Conservation (phyloP, 192 early-diverging fungal species). For the Geosiphon pyriformis region DNA sequence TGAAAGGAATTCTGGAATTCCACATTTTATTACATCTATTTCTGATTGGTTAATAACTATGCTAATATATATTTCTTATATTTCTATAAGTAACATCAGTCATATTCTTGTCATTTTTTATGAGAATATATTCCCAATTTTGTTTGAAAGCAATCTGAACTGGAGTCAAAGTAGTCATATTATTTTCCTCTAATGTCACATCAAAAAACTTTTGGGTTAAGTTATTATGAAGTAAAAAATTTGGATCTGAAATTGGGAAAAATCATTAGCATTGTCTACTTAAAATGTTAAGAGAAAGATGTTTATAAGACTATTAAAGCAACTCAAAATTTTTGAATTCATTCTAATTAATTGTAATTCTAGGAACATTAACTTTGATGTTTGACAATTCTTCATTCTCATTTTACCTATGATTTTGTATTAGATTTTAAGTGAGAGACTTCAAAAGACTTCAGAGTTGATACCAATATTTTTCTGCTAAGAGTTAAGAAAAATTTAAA, state of each 20-base stretch:
- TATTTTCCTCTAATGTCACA: constrained; percentile 46
- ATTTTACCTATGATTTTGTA: constrained; percentile 92
- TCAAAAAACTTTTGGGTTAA: constrained; percentile 69
- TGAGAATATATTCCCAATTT: constrained; percentile 73
- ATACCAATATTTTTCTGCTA: constrained; percentile 55
- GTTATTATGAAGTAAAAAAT: constrained; percentile 72
- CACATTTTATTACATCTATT: no score
- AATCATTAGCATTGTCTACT: constrained; percentile 66
- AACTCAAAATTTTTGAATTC: constrained; percentile 31
- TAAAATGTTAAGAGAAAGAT: neutral
- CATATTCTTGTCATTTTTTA: constrained; percentile 71
- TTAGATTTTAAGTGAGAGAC: constrained; percentile 75
- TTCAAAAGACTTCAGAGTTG: constrained; percentile 72
- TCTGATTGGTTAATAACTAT: no score
- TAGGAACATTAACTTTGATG: constrained; percentile 64
- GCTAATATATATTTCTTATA: no score
- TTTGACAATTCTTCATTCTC: constrained; percentile 72
- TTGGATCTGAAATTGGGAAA: constrained; percentile 86
- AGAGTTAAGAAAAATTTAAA: neutral
- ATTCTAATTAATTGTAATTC: constrained; percentile 56
- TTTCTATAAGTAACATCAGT: no score
- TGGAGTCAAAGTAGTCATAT: constrained; percentile 41
- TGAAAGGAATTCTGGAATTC: no score
- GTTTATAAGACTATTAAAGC: constrained; percentile 5
- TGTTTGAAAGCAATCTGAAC: constrained; percentile 77